phyloP scores from a whole-genome alignment of 2,329 filamentous ascomycete genomes.

The Macrophomina pseudophaseolina region DNA sequence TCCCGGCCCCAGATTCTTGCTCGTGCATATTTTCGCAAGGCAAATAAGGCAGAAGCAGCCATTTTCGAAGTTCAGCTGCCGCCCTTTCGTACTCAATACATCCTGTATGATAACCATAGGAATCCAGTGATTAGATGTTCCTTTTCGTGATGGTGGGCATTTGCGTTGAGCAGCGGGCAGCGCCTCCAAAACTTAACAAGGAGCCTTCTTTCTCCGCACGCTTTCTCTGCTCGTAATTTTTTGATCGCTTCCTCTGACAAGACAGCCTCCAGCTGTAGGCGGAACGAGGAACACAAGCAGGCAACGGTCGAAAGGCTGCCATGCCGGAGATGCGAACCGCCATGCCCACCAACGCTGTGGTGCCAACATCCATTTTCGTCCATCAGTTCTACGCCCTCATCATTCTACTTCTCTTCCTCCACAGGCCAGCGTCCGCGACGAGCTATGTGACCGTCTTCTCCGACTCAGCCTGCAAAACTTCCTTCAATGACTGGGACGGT shows the following conservation, averaged over 20 bases:
- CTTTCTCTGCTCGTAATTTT: neutral
- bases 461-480: constrained; percentile 15
- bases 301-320: neutral
- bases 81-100: neutral
- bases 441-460: constrained; percentile 12
- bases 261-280: neutral
- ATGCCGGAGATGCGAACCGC: neutral
- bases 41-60: neutral
- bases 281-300: neutral
- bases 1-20: neutral
- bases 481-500: constrained; percentile 12
- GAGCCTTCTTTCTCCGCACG: neutral
- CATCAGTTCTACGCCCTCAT: neutral
- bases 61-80: neutral
- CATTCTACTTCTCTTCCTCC: neutral
- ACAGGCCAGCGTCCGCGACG: neutral
- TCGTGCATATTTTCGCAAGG: neutral
- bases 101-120: neutral
- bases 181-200: neutral
- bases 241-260: neutral
- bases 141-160: neutral
- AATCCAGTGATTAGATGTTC: neutral
- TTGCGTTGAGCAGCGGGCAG: neutral
- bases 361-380: neutral
- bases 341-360: neutral